Percentiles rank a stretch among this genome's conserved stretches.
These are phyloP conservation scores for Chaetothyriales sp. DNA, from an alignment of 2,329 filamentous ascomycete species.

Conservation along the genomic window DNA sequence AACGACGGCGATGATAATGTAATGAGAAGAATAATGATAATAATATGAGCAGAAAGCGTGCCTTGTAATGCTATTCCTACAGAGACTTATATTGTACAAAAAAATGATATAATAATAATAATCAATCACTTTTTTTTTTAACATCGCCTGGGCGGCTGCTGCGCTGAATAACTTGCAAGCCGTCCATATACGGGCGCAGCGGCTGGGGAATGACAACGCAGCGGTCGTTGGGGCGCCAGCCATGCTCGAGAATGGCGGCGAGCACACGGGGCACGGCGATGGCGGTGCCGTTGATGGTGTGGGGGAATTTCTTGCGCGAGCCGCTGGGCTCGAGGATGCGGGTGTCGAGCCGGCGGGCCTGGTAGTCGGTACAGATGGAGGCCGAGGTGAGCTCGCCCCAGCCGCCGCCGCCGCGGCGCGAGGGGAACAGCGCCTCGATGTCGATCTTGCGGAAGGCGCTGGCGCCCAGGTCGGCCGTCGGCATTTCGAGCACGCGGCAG, in stretches of 20 bases:
- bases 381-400: slow-evolving; percentile 92
- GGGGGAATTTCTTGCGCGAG: slow-evolving; percentile 55
- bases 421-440: slow-evolving; percentile 89
- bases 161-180: slow-evolving; percentile 43
- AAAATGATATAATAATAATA: too few relatives aligned
- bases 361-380: slow-evolving; percentile 89
- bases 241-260: slow-evolving; percentile 77
- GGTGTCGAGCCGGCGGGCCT: slow-evolving; percentile 67
- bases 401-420: slow-evolving; percentile 51
- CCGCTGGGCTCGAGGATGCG: slow-evolving; percentile 41
- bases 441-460: slow-evolving; percentile 76
- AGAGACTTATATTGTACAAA: background rate
- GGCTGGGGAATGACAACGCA: slow-evolving; percentile 64
- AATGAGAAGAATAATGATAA: too few relatives aligned
- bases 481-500: slow-evolving; percentile 88
- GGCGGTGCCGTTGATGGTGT: slow-evolving; percentile 88
- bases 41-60: background rate
- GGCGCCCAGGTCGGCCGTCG: slow-evolving; percentile 71
- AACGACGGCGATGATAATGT: background rate
- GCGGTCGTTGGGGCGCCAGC: slow-evolving; percentile 55
- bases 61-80: background rate
- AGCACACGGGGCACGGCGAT: slow-evolving; percentile 79
- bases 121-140: background rate
- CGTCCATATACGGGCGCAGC: slow-evolving; percentile 72
- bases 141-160: too few relatives aligned